phyloP scores from a whole-genome alignment of 768 basidiomycete species.

The Suillus decipiens region DNA sequence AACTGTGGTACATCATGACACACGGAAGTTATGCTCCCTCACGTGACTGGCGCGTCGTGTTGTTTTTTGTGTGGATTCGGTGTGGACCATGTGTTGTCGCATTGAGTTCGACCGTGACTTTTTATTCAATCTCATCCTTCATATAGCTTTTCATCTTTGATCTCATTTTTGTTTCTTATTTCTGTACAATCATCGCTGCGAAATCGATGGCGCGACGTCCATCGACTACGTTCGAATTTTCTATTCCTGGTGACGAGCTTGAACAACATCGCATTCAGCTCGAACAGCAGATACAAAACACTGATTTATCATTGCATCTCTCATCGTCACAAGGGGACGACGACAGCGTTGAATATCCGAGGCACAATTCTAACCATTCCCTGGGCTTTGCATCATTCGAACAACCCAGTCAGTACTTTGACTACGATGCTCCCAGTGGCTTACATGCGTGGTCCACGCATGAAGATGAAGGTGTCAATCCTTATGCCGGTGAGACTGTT shows the following conservation, averaged over 20 bases:
- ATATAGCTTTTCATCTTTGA: constrained; percentile 10
- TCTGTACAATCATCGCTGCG: constrained; percentile 18
- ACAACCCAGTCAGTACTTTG: constrained; percentile 57
- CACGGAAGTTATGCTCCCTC: constrained; percentile 14
- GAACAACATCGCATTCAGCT: constrained; percentile 78
- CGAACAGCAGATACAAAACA: constrained; percentile 75
- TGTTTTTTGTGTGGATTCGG: constrained; percentile 11
- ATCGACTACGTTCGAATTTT: constrained; percentile 40
- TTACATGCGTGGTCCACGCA: constrained; percentile 63
- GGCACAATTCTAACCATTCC: constrained; percentile 63
- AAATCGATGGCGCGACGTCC: constrained; percentile 28
- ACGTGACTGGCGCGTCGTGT: constrained; percentile 32
- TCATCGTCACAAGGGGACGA: constrained; percentile 53
- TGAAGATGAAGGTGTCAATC: constrained; percentile 65
- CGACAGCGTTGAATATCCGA: constrained; percentile 66
- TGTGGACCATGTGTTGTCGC: constrained; percentile 3
- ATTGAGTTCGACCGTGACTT: constrained; percentile 8
- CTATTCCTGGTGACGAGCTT: constrained; percentile 71
- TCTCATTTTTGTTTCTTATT: constrained; percentile 21
- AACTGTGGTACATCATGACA: background rate
- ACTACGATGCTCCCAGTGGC: constrained; percentile 51
- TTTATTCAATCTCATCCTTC: constrained; percentile 11
- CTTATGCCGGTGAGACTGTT: constrained; percentile 68
- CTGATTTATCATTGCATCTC: constrained; percentile 70
- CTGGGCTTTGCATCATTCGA: constrained; percentile 67